These are phyloP conservation scores for Yamadazyma friedrichii DNA, from an alignment of 1,139 yeast species.

Conservation along the genomic window DNA sequence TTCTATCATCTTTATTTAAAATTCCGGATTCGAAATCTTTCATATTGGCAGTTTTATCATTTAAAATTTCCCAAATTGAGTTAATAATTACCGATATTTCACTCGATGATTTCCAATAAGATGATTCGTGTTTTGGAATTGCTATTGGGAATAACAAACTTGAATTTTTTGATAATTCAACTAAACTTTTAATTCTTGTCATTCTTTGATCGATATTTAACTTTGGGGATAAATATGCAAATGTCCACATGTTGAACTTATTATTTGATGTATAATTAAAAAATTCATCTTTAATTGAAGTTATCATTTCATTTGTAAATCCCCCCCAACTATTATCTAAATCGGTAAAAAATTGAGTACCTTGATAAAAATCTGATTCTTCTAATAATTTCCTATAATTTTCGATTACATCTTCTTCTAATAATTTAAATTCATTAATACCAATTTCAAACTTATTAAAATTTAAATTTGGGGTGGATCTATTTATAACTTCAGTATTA, in stretches of 20 bases:
- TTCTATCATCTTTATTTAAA: slow-evolving; percentile 28
- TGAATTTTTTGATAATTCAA: slow-evolving; percentile 43
- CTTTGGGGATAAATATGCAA: slow-evolving; percentile 20
- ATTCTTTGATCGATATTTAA: slow-evolving; percentile 16
- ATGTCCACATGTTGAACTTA: slow-evolving; percentile 45
- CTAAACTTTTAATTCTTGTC: slow-evolving; percentile 47
- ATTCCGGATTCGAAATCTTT: slow-evolving; percentile 30
- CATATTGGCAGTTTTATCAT: slow-evolving; percentile 27
- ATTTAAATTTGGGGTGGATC: slow-evolving; percentile 26
- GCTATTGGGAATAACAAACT: slow-evolving; percentile 54
- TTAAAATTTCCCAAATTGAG: slow-evolving; percentile 40
- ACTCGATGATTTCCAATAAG: slow-evolving; percentile 42
- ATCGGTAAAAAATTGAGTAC: slow-evolving; percentile 67
- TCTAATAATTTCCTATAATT: slow-evolving; percentile 68
- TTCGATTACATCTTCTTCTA: slow-evolving; percentile 39
- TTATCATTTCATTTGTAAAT: slow-evolving; percentile 52
- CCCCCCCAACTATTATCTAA: slow-evolving; percentile 87
- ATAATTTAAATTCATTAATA: slow-evolving; percentile 25
- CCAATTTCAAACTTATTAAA: slow-evolving; percentile 32
- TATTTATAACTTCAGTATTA: slow-evolving; percentile 18
- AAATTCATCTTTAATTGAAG: slow-evolving; percentile 66
- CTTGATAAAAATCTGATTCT: slow-evolving; percentile 70
- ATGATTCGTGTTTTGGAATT: slow-evolving; percentile 8
- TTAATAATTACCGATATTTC: slow-evolving; percentile 30
- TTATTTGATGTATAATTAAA: slow-evolving; percentile 51